A percentile compares a stretch with the other conserved stretches of the same genome.
These are phyloP conservation scores for Byssoonygena ceratinophila DNA, from an alignment of 2,329 filamentous ascomycete genomes.

Conservation along the genomic window DNA sequence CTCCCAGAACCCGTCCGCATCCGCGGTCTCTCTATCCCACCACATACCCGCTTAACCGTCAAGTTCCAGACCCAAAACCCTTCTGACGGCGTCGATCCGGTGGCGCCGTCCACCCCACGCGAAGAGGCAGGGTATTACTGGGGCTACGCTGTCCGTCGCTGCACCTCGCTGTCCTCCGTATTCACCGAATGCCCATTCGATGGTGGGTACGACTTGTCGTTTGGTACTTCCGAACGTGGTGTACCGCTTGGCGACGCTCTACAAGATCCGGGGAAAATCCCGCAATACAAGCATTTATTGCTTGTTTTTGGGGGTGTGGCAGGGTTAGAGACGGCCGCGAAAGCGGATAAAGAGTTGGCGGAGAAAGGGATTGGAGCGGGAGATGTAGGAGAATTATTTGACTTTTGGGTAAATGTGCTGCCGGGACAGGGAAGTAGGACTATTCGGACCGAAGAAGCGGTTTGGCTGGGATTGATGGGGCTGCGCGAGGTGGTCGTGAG, in stretches of 20 bases:
- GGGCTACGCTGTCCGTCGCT: conserved; percentile 64
- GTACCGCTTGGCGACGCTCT: conserved; percentile 34
- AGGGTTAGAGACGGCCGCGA: conserved; percentile 65
- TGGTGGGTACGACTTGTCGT: conserved; percentile 68
- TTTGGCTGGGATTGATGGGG: conserved; percentile 64
- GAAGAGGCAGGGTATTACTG: conserved; percentile 75
- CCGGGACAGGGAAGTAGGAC: conserved; percentile 71
- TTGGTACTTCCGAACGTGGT: conserved; percentile 75
- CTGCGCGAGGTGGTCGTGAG: conserved; percentile 46
- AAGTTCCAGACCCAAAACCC: conserved; percentile 45
- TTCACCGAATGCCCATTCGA: conserved; percentile 68
- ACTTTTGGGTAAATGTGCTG: conserved; percentile 72
- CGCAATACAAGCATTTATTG: conserved; percentile 54
- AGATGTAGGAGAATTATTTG: conserved; percentile 62
- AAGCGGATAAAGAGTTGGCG: conserved; percentile 48
- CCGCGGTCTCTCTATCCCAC: conserved; percentile 48
- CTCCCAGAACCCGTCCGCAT: conserved; percentile 43
- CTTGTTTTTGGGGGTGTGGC: conserved; percentile 72
- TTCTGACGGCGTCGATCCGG: conserved; percentile 43
- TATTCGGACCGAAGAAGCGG: conserved; percentile 72
- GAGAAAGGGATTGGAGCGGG: conserved; percentile 53
- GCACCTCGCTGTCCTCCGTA: conserved; percentile 56
- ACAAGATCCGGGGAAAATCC: conserved; percentile 27
- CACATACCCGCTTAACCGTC: conserved; percentile 63
- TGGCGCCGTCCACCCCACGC: conserved; percentile 58